Base-by-base conservation (phyloP, 305 asterid genomes). In the Rubia tinctorum region DNA sequence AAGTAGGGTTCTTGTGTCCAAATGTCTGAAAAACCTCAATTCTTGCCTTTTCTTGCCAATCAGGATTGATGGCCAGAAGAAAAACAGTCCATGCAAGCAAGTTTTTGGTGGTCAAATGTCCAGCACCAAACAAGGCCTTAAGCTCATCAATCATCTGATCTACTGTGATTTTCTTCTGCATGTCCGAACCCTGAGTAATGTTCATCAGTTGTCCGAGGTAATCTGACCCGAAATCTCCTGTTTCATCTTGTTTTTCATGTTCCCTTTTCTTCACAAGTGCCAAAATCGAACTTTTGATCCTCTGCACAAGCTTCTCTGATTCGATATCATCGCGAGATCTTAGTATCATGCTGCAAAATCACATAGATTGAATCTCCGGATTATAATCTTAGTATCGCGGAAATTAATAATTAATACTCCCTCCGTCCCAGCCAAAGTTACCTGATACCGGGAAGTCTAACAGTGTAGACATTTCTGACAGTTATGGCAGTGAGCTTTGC, bases 41-140 rank as follows among this genome's bases (percentile, higher is more conserved):
- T 71, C 97, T 82, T 15, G 87, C 91, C 62, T 67, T 85, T 15
- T 85, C 89, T 80, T 91, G 96, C 96, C 96, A 91, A 34, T 89
- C 90, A 1, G 74, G 68, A 76, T 89, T 75, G 65, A 76, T 71
- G 5, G 90, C 91, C 23, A 91, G 84, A 42, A 91, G 88, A 12
- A 91, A 27, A 72, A 82, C 75, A 60, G 84, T 73, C 95, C 96
- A 89, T 0, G 82, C 78, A 40, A 91, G 90, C 76, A 91, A 82
- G 82, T 75, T 85, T 13, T 86, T 84, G 2, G 91, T 86, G 6
- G 94, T 86, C 5, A 85, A 85, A 83, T 88, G 92, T 8, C 91
- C 97, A 9, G 93, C 93, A 7, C 91, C 93, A 60, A 81, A 91
- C 51, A 91, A 27, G 7, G 84, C 78, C 73, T 79, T 89, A 51